Conservation (phyloP, 2,329 filamentous ascomycete genomes). For the Podosphaera leucotricha region DNA sequence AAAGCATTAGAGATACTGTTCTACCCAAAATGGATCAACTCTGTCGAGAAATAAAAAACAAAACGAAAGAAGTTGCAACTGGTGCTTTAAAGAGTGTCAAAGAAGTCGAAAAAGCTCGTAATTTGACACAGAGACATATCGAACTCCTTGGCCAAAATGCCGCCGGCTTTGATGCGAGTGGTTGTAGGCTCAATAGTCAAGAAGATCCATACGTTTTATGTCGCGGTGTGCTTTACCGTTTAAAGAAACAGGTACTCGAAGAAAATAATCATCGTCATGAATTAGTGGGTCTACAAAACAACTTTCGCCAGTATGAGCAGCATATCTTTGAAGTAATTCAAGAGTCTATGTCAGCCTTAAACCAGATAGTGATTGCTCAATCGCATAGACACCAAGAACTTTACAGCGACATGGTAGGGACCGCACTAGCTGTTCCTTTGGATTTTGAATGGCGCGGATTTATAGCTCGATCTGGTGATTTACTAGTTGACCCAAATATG, state of each 20-base stretch:
- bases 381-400: constrained; percentile 59
- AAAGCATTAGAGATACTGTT: constrained; percentile 66
- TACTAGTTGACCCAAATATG: constrained; percentile 56
- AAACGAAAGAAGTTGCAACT: constrained; percentile 65
- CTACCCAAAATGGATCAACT: constrained; percentile 74
- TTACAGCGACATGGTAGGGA: constrained; percentile 62
- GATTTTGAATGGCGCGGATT: constrained; percentile 92
- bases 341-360: constrained; percentile 60
- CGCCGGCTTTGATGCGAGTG: constrained; percentile 53
- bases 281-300: constrained; percentile 72
- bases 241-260: constrained; percentile 76
- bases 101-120: constrained; percentile 72
- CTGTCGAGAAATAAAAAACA: constrained; percentile 91
- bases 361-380: constrained; percentile 56
- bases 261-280: constrained; percentile 95
- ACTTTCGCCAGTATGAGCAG: constrained; percentile 67
- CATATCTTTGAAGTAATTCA: constrained; percentile 70
- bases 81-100: constrained; percentile 72
- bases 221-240: constrained; percentile 56
- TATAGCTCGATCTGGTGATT: constrained; percentile 40
- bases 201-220: constrained; percentile 80
- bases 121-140: constrained; percentile 79
- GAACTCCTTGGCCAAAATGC: constrained; percentile 77
- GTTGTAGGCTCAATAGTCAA: constrained; percentile 41
- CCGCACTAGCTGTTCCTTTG: constrained; percentile 50